phyloP scores from a whole-genome alignment of 495 filamentous ascomycete genomes.

The Hyaloscypha finlandica region DNA sequence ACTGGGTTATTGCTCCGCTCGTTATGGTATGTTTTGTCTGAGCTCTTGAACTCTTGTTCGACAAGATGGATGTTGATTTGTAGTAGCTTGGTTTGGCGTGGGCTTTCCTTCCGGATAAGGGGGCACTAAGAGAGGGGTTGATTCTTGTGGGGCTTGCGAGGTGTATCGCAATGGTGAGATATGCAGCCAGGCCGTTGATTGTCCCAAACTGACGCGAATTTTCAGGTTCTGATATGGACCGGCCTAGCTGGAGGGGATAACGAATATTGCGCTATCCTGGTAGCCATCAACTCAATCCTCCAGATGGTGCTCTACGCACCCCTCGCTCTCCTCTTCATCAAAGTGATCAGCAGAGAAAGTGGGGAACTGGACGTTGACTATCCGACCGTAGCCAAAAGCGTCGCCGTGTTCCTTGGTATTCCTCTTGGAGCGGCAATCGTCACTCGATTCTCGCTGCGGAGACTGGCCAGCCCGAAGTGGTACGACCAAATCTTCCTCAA shows the following conservation, averaged over 20 bases:
- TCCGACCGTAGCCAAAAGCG: slow-evolving; percentile 71
- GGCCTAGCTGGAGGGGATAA: slow-evolving; percentile 73
- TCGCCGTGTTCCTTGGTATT: slow-evolving; percentile 85
- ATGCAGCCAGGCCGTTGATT: background rate
- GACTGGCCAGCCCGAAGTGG: slow-evolving; percentile 52
- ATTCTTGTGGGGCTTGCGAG: slow-evolving; percentile 78
- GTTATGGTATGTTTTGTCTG: slow-evolving; percentile 66
- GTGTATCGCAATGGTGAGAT: slow-evolving; percentile 78
- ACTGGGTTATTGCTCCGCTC: slow-evolving; percentile 90
- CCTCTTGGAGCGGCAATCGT: slow-evolving; percentile 77
- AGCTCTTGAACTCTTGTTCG: background rate
- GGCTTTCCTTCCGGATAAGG: slow-evolving; percentile 78
- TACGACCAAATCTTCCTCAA: slow-evolving; percentile 72
- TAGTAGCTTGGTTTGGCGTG: slow-evolving; percentile 68
- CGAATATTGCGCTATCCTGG: slow-evolving; percentile 89
- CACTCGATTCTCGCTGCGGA: slow-evolving; percentile 66
- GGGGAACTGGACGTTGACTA: slow-evolving; percentile 45
- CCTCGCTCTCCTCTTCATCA: slow-evolving; percentile 75
- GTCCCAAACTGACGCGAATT: slow-evolving; percentile 23
- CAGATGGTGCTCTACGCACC: slow-evolving; percentile 89
- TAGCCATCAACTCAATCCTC: slow-evolving; percentile 83
- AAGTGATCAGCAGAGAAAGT: slow-evolving; percentile 56
- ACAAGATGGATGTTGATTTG: background rate
- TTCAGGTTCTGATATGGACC: slow-evolving; percentile 75
- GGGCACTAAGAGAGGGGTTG: slow-evolving; percentile 66